phyloP scores from a whole-genome alignment of 2,329 filamentous ascomycete species.

The Nannizziopsis barbatae region DNA sequence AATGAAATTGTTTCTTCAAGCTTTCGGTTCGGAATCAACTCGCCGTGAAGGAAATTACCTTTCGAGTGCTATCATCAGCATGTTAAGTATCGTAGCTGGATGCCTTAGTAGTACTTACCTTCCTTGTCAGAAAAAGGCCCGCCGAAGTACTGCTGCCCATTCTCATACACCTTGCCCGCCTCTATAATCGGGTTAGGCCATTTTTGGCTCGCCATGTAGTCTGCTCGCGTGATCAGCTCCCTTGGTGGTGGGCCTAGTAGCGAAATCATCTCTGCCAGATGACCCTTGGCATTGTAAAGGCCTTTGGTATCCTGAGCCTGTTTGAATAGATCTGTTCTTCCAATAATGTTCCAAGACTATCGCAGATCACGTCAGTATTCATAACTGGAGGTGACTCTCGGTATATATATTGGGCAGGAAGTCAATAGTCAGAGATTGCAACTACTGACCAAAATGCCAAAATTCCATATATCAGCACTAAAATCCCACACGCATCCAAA shows the following conservation, averaged over 20 bases:
- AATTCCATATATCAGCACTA: constrained; percentile 17
- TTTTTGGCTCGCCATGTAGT: background rate
- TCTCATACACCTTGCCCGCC: constrained; percentile 15
- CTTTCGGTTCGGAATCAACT: constrained; percentile 19
- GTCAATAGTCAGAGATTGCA: constrained; percentile 13
- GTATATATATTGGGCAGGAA: constrained; percentile 2
- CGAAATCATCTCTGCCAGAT: constrained; percentile 36
- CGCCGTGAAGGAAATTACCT: constrained; percentile 20
- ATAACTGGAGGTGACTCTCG: constrained; percentile 16
- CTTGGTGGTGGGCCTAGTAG: constrained; percentile 29
- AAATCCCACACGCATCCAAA: constrained; percentile 18
- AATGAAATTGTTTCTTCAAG: constrained; percentile 21
- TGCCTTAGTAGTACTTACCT: constrained; percentile 16
- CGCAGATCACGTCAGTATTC: too few species aligned
- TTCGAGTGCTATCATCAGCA: background rate
- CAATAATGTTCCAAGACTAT: constrained; percentile 26
- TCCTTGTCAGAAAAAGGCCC: constrained; percentile 30
- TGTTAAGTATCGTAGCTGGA: background rate
- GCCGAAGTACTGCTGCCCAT: constrained; percentile 26
- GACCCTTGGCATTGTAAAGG: constrained; percentile 27
- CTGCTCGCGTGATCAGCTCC: constrained; percentile 22
- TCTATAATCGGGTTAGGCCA: background rate
- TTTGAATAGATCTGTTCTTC: constrained; percentile 24
- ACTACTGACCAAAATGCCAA: constrained; percentile 28
- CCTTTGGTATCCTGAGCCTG: background rate